Conservation (phyloP, 1,284 basidiomycete genomes). For the Grifola frondosa region DNA sequence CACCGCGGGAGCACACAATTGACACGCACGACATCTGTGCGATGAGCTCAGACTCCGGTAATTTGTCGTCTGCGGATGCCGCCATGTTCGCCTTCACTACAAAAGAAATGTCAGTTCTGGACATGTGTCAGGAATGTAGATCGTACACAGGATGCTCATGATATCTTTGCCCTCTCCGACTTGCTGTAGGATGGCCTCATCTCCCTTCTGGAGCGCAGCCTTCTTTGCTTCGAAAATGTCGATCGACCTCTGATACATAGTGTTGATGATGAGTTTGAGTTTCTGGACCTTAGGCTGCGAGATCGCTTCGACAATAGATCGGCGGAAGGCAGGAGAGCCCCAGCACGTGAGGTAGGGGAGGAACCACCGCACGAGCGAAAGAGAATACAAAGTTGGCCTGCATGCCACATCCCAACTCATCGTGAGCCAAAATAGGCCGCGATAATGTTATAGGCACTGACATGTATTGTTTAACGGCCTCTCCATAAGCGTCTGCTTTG, state of each 20-base stretch:
- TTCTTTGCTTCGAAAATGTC: constrained; percentile 25
- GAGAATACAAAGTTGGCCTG: constrained; percentile 18
- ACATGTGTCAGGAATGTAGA: too few relatives aligned
- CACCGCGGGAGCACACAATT: background rate
- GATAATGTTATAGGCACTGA: background rate
- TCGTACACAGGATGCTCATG: constrained; percentile 31
- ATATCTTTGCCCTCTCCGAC: constrained; percentile 32
- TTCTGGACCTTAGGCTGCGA: constrained; percentile 18
- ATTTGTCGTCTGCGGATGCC: constrained; percentile 24
- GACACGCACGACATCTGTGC: constrained; percentile 18
- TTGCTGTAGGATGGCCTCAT: constrained; percentile 24
- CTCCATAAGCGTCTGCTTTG: constrained; percentile 18
- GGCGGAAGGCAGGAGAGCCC: constrained; percentile 10
- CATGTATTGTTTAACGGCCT: constrained; percentile 18
- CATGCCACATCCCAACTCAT: too few relatives aligned
- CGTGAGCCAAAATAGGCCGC: constrained; percentile 4
- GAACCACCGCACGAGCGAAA: constrained; percentile 11
- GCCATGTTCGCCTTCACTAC: constrained; percentile 30
- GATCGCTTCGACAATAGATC: constrained; percentile 13
- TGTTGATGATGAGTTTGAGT: constrained; percentile 18
- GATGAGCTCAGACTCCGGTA: constrained; percentile 19
- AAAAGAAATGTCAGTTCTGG: background rate
- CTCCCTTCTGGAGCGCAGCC: constrained; percentile 24
- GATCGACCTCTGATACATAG: constrained; percentile 13
- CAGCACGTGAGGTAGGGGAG: constrained; percentile 10